phyloP scores from a whole-genome alignment of 208 protist species.

The Trypanosoma mega region DNA sequence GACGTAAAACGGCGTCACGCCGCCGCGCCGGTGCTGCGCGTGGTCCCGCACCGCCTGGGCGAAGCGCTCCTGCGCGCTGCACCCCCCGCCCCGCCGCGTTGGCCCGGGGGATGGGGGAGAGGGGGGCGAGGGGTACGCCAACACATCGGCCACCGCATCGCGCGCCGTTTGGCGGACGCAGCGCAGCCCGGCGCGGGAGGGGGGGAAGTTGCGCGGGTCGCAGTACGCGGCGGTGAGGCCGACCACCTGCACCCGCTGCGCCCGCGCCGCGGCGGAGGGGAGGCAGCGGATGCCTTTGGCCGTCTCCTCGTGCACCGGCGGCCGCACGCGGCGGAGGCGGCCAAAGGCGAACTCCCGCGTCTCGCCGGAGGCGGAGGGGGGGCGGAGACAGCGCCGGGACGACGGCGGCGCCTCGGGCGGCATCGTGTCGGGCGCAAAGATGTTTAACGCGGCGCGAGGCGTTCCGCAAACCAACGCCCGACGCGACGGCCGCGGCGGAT shows the following conservation, averaged over 20 bases:
- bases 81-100: constrained; percentile 43
- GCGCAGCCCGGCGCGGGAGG: constrained; percentile 36
- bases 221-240: constrained; percentile 69
- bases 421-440: constrained; percentile 13
- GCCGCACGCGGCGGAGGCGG: constrained; percentile 47
- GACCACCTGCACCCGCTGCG: constrained; percentile 79
- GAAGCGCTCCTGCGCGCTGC: constrained; percentile 62
- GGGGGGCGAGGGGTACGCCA: no score
- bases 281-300: constrained; percentile 63
- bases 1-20: constrained; percentile 78
- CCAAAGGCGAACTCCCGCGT: constrained; percentile 57
- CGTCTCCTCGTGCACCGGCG: constrained; percentile 31
- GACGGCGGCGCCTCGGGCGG: background rate
- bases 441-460: constrained; percentile 28
- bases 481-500: background rate
- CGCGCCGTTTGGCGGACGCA: constrained; percentile 29
- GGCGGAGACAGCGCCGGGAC: constrained; percentile 10
- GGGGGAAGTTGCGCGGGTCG: constrained; percentile 55
- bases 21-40: constrained; percentile 55
- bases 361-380: constrained; percentile 55
- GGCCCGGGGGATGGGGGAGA: no score
- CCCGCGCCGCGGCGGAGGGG: constrained; percentile 29
- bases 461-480: constrained; percentile 14
- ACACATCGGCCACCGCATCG: constrained; percentile 29
- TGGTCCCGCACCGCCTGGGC: constrained; percentile 75